Percentiles rank a stretch among this genome's conserved stretches.
These are phyloP conservation scores for Psidium guajava DNA, from an alignment of 345 rosid genomes.

Conservation along the genomic window DNA sequence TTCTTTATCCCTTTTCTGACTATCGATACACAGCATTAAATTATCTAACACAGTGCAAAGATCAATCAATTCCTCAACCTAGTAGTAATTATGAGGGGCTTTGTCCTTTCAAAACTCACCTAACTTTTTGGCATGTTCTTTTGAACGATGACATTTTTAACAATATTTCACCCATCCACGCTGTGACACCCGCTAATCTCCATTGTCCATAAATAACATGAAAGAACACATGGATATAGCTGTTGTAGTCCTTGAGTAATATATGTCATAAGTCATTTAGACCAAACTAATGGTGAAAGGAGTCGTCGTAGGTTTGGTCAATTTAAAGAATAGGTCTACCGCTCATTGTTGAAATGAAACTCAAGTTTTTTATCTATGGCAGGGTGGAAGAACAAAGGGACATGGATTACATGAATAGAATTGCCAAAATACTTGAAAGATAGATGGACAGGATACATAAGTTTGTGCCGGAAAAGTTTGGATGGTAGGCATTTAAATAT, in stretches of 20 bases:
- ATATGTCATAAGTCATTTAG: not conserved
- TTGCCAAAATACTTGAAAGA: not conserved
- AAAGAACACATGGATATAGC: not conserved
- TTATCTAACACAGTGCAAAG: not conserved
- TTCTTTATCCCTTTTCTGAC: not conserved
- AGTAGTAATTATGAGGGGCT: not conserved
- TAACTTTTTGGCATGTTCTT: not conserved
- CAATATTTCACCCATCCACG: not conserved
- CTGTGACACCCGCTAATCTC: not conserved
- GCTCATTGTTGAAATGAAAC: not conserved
- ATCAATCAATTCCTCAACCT: not conserved
- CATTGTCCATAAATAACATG: not conserved
- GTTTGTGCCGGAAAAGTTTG: not conserved
- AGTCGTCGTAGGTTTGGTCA: not conserved
- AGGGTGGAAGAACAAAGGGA: not conserved
- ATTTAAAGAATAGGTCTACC: not conserved
- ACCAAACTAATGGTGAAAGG: not conserved
- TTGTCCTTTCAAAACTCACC: not conserved
- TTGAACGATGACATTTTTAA: not conserved
- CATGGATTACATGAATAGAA: not conserved
- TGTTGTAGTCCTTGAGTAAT: not conserved
- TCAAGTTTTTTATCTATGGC: not conserved
- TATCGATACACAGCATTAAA: not conserved
- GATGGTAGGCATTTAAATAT: not conserved
- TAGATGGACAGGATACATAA: not conserved